Conservation (phyloP, 805 yeast species). For the Sugiyamaella marilandica region DNA sequence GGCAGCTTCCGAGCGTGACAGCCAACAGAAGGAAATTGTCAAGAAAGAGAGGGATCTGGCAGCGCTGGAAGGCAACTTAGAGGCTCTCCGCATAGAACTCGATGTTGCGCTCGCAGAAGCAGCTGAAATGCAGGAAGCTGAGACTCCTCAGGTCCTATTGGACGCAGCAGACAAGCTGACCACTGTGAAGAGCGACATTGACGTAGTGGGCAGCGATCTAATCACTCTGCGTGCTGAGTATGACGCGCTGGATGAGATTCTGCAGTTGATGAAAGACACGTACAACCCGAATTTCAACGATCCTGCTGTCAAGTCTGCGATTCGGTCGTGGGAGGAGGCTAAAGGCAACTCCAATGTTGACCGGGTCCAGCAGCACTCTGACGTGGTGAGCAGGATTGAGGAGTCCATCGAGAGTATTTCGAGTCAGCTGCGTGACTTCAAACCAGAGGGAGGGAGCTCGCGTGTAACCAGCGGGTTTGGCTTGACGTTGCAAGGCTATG, state of each 20-base stretch:
- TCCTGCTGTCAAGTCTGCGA: constrained; percentile 73
- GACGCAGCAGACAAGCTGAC: constrained; percentile 11
- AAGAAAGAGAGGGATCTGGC: constrained; percentile 25
- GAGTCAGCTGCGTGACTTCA: neutral
- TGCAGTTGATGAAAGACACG: constrained; percentile 46
- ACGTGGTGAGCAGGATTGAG: constrained; percentile 7
- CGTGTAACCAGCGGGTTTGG: constrained; percentile 2
- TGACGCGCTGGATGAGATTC: constrained; percentile 29
- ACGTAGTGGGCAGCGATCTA: neutral
- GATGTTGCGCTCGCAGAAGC: constrained; percentile 27
- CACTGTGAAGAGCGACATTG: neutral
- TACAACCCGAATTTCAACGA: constrained; percentile 85
- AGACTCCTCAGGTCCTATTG: constrained; percentile 15
- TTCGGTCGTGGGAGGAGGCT: constrained; percentile 38
- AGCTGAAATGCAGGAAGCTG: constrained; percentile 5
- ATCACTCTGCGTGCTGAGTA: constrained; percentile 3
- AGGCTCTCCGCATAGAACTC: constrained; percentile 29
- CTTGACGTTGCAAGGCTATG: neutral
- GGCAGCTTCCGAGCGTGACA: constrained; percentile 26
- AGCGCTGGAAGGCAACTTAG: constrained; percentile 15
- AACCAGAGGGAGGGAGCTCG: neutral
- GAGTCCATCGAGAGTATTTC: constrained; percentile 1
- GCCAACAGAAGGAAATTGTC: constrained; percentile 19
- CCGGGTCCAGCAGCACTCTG: neutral
- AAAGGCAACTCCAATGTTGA: constrained; percentile 24